phyloP scores from a whole-genome alignment of 2,329 filamentous ascomycete species.

The Hymenoscyphus occultus region DNA sequence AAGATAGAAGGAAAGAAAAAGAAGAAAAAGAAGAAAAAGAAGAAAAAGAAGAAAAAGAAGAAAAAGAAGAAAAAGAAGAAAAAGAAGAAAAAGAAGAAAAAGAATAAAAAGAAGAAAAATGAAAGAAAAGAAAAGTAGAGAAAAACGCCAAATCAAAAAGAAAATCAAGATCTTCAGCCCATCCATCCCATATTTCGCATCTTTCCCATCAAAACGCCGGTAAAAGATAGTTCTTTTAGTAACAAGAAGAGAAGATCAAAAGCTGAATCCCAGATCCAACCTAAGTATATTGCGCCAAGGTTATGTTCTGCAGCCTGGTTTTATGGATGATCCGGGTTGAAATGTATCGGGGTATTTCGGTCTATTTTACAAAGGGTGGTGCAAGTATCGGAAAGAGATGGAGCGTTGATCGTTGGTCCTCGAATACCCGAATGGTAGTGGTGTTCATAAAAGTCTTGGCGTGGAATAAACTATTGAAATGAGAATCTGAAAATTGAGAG shows the following conservation, averaged over 20 bases:
- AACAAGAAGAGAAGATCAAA: not conserved
- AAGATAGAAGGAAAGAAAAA: too few species aligned
- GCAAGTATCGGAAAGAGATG: not conserved
- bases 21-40: too few species aligned
- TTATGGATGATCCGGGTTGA: not conserved
- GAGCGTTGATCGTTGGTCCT: not conserved
- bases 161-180: not conserved
- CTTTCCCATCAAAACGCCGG: not conserved
- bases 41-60: too few species aligned
- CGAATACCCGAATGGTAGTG: not conserved
- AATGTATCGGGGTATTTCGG: slow-evolving; percentile 1
- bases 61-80: too few species aligned
- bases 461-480: not conserved
- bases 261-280: slow-evolving; percentile 3
- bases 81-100: too few species aligned
- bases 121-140: not conserved
- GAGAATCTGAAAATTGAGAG: not conserved
- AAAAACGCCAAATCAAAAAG: not conserved
- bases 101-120: too few species aligned
- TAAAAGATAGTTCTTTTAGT: not conserved
- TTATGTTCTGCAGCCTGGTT: not conserved
- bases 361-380: slow-evolving; percentile 2
- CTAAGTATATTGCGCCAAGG: not conserved
- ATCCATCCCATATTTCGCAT: not conserved
- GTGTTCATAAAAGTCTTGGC: not conserved